Evolutionary conservation across 169 alveolate species (phyloP).

Genomic region (Cryptosporidium meleagridis): DNA sequence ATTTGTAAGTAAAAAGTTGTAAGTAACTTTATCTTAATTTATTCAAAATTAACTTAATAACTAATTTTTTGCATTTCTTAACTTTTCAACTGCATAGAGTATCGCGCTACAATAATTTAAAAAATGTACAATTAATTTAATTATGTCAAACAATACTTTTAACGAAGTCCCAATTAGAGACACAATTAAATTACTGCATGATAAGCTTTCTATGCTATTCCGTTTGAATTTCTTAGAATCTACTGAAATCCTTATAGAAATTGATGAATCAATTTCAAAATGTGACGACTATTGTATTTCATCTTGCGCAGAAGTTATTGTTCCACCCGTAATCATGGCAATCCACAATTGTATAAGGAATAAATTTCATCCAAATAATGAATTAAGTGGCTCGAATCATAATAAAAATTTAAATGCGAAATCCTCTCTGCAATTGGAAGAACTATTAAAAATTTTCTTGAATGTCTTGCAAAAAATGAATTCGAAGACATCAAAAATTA

Average conservation of each 20-base stretch:
- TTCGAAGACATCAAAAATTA: slow-evolving; percentile 3
- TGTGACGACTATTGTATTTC: slow-evolving; percentile 25
- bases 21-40: no score
- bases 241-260: neutral
- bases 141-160: neutral
- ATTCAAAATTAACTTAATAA: neutral
- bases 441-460: slow-evolving; percentile 3
- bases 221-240: neutral
- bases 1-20: no score
- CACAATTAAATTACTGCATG: slow-evolving; percentile 45
- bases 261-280: slow-evolving; percentile 19
- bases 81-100: neutral
- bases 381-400: neutral
- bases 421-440: neutral
- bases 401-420: neutral
- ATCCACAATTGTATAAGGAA: slow-evolving; percentile 45
- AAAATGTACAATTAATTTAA: neutral
- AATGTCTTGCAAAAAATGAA: slow-evolving; percentile 12
- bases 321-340: slow-evolving; percentile 45
- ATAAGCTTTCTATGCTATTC: slow-evolving; percentile 9
- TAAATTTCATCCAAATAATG: neutral
- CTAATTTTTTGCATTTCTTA: neutral
- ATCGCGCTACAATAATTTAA: neutral
- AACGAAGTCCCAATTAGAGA: slow-evolving; percentile 30
- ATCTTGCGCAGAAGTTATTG: slow-evolving; percentile 35